Base-by-base conservation (phyloP, 305 asterid species). In the Caryopteris hybrid region DNA sequence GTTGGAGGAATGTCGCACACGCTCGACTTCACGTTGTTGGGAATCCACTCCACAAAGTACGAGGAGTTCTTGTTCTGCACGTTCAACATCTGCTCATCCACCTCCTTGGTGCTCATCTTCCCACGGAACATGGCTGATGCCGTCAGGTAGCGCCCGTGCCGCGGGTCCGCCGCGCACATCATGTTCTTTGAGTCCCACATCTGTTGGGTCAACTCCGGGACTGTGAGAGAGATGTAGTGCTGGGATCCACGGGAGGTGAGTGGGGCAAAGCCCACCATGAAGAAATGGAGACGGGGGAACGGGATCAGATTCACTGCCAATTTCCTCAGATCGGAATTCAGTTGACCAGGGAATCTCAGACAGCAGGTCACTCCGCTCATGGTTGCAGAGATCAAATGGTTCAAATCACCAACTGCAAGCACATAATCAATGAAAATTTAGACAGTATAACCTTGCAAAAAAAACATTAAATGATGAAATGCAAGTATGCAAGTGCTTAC, bases 171-270 rank as follows among this genome's bases (percentile, higher is more conserved):
- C n/a, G n/a, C n/a, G n/a, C n/a, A n/a, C n/a, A n/a, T n/a, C n/a
- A n/a, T n/a, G n/a, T n/a, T n/a, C n/a, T n/a, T n/a, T 88, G 96
- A 64, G 61, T 90, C 96, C 95, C 96, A 90, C 95, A 90, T 86
- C 76, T 90, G 95, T 61, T 90, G 96, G 6, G 96, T 85, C 10
- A 90, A 87, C 79, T 90, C 96, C 0, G 96, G 96, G 65, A 90
- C 95, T 0, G 96, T 90, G 69, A 90, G 90, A 10, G 96, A 90
- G 61, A 90, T 85, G 81, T 87, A 87, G 54, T 87, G 88, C 83
- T 87, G 95, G n/a, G 95, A 90, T 5, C 96, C 96, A 41, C 91
- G 96, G 34, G 96, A 87, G 74, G 96, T 90, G 48, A 90, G 91
- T 0, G 96, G 96, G 1, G 96, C 95, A 27, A 90, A 90, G 1